phyloP scores from a whole-genome alignment of 2,329 filamentous ascomycete genomes.

The Alternaria brassicae region DNA sequence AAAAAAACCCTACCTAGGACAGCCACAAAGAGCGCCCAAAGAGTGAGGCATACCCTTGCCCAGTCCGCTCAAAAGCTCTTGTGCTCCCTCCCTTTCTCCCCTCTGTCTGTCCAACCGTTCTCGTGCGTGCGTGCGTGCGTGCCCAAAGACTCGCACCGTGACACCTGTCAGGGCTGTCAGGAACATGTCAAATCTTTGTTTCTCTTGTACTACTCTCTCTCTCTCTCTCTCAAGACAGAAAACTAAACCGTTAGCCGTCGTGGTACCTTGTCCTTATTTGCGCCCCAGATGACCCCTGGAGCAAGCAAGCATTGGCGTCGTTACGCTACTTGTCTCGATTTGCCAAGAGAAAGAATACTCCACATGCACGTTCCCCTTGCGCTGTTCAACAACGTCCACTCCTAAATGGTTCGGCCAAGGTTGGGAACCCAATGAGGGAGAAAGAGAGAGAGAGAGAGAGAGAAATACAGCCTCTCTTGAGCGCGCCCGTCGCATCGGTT shows the following conservation, averaged over 20 bases:
- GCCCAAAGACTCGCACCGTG: constrained; percentile 26
- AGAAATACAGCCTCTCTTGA: neutral
- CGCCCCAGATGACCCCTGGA: no score
- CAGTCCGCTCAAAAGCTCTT: neutral
- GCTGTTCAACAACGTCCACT: neutral
- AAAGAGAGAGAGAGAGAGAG: no score
- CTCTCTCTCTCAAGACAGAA: no score
- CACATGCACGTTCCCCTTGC: constrained; percentile 14
- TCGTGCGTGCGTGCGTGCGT: no score
- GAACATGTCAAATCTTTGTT: constrained; percentile 16
- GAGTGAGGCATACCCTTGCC: neutral
- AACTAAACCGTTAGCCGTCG: neutral
- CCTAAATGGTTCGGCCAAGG: neutral
- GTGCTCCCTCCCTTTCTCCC: no score
- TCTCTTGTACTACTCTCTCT: no score
- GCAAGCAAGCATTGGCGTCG: constrained; percentile 4
- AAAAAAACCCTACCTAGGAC: no score
- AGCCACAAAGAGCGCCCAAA: neutral
- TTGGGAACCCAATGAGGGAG: no score
- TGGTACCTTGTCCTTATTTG: constrained; percentile 11
- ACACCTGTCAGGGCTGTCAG: constrained; percentile 37
- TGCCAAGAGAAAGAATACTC: constrained; percentile 10
- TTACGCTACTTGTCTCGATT: no score
- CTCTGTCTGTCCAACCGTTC: neutral
- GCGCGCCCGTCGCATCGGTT: no score